Conservation (phyloP, 2,329 filamentous ascomycete species). For the Leptodontidium sp. region DNA sequence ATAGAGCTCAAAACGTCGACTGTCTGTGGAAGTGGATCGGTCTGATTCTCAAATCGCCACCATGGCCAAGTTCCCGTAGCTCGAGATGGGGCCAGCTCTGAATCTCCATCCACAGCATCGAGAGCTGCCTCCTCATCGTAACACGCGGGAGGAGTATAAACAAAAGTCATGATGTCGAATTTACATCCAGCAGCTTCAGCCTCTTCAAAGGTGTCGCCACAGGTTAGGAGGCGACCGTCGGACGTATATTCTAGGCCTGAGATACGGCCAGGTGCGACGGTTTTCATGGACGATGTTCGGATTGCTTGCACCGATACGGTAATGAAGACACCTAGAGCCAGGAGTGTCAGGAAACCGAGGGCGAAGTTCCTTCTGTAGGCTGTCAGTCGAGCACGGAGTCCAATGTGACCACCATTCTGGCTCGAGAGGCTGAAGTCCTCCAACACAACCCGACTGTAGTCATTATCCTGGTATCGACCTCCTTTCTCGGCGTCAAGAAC, state of each 20-base stretch:
- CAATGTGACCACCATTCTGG: not conserved
- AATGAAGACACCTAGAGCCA: not conserved
- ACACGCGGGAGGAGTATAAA: conserved; percentile 16
- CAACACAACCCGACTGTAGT: not conserved
- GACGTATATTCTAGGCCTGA: conserved; percentile 18
- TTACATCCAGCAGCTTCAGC: conserved; percentile 17
- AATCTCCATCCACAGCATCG: conserved; percentile 7
- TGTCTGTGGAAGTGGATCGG: conserved; percentile 17
- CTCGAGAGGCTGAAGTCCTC: not conserved
- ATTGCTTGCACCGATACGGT: not conserved
- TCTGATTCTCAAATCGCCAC: conserved; percentile 17
- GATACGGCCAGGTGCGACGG: conserved; percentile 8
- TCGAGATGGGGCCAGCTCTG: conserved; percentile 15
- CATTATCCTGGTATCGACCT: not conserved
- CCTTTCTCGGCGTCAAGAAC: not conserved
- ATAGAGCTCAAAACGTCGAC: conserved; percentile 6
- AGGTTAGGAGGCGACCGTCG: conserved; percentile 8
- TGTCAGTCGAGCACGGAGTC: not conserved
- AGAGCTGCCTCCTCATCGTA: conserved; percentile 2
- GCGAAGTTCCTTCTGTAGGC: not conserved
- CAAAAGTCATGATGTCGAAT: conserved; percentile 23
- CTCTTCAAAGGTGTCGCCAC: conserved; percentile 17
- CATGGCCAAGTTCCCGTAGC: conserved; percentile 18
- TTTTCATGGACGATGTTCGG: not conserved
- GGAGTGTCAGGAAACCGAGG: not conserved